These are phyloP conservation scores for Penicillium concentricum DNA, from an alignment of 2,329 filamentous ascomycete species.

Conservation along the genomic window DNA sequence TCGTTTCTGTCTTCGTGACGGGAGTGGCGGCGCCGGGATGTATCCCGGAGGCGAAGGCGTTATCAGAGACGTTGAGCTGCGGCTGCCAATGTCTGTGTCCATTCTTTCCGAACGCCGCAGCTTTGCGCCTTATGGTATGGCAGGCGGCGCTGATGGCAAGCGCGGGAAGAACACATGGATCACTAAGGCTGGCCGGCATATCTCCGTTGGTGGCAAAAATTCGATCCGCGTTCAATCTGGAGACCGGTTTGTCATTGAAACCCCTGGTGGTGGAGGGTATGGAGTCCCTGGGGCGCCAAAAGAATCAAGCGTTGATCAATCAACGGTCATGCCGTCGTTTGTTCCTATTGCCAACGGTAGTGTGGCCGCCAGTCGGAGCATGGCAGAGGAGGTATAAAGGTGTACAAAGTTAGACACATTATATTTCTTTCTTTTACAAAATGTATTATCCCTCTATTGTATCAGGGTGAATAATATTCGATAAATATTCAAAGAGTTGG, in stretches of 20 bases:
- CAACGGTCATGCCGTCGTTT: not conserved
- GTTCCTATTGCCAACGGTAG: conserved; percentile 4
- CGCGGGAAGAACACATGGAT: conserved; percentile 84
- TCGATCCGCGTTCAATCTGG: conserved; percentile 18
- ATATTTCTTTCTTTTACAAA: too few relatives aligned
- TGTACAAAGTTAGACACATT: not conserved
- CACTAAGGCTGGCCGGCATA: not conserved
- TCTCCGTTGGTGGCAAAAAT: conserved; percentile 19
- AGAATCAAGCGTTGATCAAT: not conserved
- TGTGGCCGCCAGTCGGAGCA: not conserved
- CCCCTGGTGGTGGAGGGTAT: conserved; percentile 16
- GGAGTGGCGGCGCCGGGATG: conserved; percentile 63
- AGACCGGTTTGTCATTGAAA: conserved; percentile 21
- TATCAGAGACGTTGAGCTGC: conserved; percentile 74
- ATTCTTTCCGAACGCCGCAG: conserved; percentile 72
- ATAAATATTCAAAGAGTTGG: not conserved
- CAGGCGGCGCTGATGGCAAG: conserved; percentile 71
- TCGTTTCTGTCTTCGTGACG: conserved; percentile 63
- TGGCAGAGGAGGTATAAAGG: conserved; percentile 5
- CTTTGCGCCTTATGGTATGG: conserved; percentile 72
- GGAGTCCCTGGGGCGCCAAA: not conserved
- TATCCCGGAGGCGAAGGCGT: conserved; percentile 72
- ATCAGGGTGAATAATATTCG: not conserved
- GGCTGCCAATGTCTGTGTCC: conserved; percentile 70
- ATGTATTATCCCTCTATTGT: too few relatives aligned